Base-by-base conservation (phyloP, 140 eudicot genomes). In the Anethum foeniculum region DNA sequence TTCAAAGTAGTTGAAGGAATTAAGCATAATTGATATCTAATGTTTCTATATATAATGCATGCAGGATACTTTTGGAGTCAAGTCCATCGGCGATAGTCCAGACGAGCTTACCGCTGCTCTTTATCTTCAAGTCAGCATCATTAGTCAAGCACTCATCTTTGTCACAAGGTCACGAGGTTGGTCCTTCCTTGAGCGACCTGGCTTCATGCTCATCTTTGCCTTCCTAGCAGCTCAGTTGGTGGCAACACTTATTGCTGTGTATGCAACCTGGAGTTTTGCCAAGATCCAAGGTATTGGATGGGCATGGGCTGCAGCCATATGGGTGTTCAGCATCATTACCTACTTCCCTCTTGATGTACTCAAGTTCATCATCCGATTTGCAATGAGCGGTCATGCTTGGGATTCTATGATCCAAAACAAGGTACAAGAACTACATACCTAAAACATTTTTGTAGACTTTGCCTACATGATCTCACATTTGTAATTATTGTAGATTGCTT, bases 61-160 rank as follows among this genome's bases (percentile, higher is more conserved):
- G 62, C 91, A 94, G 97, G 86, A 92, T 1, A 65, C 78, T 0
- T 94, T 94, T 84, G 93, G 93, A 16, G 97, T 94, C 6, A 76
- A 64, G 64, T 44, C 91, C 2, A 88, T 92, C 71, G 83, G 88
- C 72, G 27, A 85, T 76, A 83, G 86, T 5, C 77, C 85, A 6
- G 51, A 78, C 2, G 97, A 92, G 86, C 94, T 92, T 25, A 92
- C 89, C 64, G 84, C 98, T 54, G 97, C 98, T 49, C 81, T 94
- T n/a, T 94, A 94, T 83, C 96, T 94, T 60, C 98, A 94, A 85
- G 97, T 94, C 39, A 94, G 98, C 78, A 91, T 91, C 8, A 85
- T 91, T 21, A 94, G 98, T 73, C 98, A 94, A 77, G 96, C 98
- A 28, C 96, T 94, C 83, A 94, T 94, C 76, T 93, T 94, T 36